phyloP scores from a whole-genome alignment of 768 basidiomycete genomes.

The Lactarius sanguifluus region DNA sequence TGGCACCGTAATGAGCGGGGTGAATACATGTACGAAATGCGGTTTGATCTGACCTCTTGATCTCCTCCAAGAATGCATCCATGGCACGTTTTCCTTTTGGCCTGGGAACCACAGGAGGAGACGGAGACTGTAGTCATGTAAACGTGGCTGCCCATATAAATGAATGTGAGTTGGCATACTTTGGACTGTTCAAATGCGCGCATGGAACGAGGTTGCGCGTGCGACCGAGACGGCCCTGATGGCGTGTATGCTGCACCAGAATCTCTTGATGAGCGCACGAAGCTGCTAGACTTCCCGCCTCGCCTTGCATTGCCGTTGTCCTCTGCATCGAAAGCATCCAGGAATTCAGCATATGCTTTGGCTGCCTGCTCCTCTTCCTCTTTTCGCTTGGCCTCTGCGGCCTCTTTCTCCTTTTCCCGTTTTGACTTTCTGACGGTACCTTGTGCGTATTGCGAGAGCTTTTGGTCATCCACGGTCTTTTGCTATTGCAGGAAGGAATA shows the following conservation, averaged over 20 bases:
- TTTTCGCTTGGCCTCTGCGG: slow-evolving; percentile 83
- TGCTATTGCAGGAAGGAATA: slow-evolving; percentile 58
- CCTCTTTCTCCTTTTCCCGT: slow-evolving; percentile 89
- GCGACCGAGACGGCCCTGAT: slow-evolving; percentile 33
- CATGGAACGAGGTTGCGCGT: slow-evolving; percentile 36
- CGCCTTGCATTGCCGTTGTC: slow-evolving; percentile 45
- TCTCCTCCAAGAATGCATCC: slow-evolving; percentile 95
- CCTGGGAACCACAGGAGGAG: slow-evolving; percentile 57
- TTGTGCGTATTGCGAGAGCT: slow-evolving; percentile 80
- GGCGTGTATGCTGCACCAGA: slow-evolving; percentile 50
- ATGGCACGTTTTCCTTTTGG: slow-evolving; percentile 95
- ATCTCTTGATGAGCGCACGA: slow-evolving; percentile 56
- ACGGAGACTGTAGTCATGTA: slow-evolving; percentile 47
- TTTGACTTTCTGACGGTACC: slow-evolving; percentile 88
- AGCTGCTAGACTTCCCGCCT: slow-evolving; percentile 48
- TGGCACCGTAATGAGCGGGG: not conserved
- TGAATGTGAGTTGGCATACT: slow-evolving; percentile 30
- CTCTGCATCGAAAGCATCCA: slow-evolving; percentile 81
- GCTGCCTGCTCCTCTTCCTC: slow-evolving; percentile 82
- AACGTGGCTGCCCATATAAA: slow-evolving; percentile 8
- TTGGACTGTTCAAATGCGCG: slow-evolving; percentile 38
- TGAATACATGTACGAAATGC: not conserved
- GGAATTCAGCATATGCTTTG: slow-evolving; percentile 78
- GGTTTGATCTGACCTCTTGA: slow-evolving; percentile 66
- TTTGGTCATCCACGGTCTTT: slow-evolving; percentile 83